phyloP scores from a whole-genome alignment of 495 filamentous ascomycete genomes.

The Cetradonia linearis region DNA sequence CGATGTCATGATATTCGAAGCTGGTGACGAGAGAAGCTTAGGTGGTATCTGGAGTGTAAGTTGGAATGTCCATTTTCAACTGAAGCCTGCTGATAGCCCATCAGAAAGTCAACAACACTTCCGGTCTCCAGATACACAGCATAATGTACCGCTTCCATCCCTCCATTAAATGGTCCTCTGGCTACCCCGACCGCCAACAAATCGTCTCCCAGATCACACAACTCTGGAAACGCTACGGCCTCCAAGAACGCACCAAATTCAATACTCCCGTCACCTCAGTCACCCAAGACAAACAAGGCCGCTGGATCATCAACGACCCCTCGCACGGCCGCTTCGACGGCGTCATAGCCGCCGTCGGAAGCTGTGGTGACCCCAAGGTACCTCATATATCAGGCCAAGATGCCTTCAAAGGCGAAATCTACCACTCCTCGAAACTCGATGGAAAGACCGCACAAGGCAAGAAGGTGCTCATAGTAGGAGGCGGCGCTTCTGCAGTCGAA shows the following conservation, averaged over 20 bases:
- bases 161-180: conserved; percentile 57
- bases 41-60: conserved; percentile 81
- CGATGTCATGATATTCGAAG: conserved; percentile 70
- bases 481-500: conserved; percentile 75
- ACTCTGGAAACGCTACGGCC: conserved; percentile 66
- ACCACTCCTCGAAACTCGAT: conserved; percentile 64
- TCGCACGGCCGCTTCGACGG: conserved; percentile 65
- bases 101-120: conserved; percentile 73
- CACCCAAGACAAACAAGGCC: conserved; percentile 54
- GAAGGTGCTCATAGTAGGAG: conserved; percentile 64
- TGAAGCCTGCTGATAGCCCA: background rate
- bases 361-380: conserved; percentile 68
- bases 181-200: conserved; percentile 64
- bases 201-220: conserved; percentile 60
- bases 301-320: conserved; percentile 70
- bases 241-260: conserved; percentile 62
- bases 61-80: background rate
- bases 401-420: conserved; percentile 55
- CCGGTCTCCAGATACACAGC: conserved; percentile 70
- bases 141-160: conserved; percentile 87
- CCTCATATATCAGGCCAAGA: conserved; percentile 55
- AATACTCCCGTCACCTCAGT: conserved; percentile 56
- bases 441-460: conserved; percentile 62
- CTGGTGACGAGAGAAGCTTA: conserved; percentile 47
- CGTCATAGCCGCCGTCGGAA: conserved; percentile 65